These are phyloP conservation scores for Bacidia rubella DNA, from an alignment of 495 filamentous ascomycete genomes.

Conservation along the genomic window DNA sequence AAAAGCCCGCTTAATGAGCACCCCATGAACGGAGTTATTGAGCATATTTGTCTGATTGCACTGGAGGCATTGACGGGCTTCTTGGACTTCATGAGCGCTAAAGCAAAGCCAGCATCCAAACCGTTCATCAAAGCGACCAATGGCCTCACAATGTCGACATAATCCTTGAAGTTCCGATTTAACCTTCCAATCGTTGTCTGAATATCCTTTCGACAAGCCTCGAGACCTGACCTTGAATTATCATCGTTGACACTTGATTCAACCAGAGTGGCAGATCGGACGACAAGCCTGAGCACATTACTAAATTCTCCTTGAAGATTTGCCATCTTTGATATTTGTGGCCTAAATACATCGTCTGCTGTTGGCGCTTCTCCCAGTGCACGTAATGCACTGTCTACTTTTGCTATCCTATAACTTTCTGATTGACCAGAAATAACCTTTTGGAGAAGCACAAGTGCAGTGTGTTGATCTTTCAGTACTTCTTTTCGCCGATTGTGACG, in stretches of 20 bases:
- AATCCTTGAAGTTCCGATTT: slow-evolving; percentile 50
- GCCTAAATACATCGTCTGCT: slow-evolving; percentile 58
- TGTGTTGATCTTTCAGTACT: slow-evolving; percentile 41
- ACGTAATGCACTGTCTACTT: slow-evolving; percentile 44
- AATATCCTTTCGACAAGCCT: slow-evolving; percentile 58
- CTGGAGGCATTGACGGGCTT: slow-evolving; percentile 14
- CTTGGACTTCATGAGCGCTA: slow-evolving; percentile 31
- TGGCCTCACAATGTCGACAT: slow-evolving; percentile 72
- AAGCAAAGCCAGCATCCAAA: slow-evolving; percentile 59
- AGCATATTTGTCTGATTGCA: slow-evolving; percentile 27
- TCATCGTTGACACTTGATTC: slow-evolving; percentile 3
- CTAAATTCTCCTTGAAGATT: slow-evolving; percentile 71
- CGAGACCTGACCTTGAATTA: slow-evolving; percentile 30
- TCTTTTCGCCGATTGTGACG: slow-evolving; percentile 43
- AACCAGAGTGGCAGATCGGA: slow-evolving; percentile 37
- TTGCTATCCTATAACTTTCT: slow-evolving; percentile 45
- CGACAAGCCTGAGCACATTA: slow-evolving; percentile 54
- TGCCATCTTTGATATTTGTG: slow-evolving; percentile 47
- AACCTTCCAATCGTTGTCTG: slow-evolving; percentile 53
- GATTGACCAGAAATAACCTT: slow-evolving; percentile 50
- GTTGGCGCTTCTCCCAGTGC: slow-evolving; percentile 48
- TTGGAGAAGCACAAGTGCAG: slow-evolving; percentile 52
- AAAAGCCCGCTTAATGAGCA: neutral
- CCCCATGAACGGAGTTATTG: slow-evolving; percentile 51
- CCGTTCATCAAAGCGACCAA: slow-evolving; percentile 70